A percentile compares a stretch with the other conserved stretches of the same genome.
These are phyloP conservation scores for Yamadazyma tumulicola DNA, from an alignment of 805 yeast genomes.

Conservation along the genomic window DNA sequence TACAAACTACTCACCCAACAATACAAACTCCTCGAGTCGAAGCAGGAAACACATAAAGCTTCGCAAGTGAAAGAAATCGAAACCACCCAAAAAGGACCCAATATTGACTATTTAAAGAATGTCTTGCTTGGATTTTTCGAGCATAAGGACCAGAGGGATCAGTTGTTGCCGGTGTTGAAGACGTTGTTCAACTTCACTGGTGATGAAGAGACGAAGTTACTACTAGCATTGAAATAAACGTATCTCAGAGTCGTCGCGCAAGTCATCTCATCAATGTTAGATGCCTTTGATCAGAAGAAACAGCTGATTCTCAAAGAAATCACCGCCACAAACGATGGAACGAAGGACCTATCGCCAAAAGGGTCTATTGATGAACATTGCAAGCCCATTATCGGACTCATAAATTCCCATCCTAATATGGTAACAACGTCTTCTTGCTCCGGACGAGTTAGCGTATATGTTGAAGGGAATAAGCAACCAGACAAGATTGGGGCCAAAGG, in stretches of 20 bases:
- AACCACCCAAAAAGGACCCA: constrained; percentile 11
- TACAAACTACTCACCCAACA: constrained; percentile 64
- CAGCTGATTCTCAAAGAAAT: constrained; percentile 51
- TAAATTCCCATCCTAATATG: constrained; percentile 61
- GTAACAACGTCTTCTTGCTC: constrained; percentile 90
- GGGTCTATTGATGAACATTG: constrained; percentile 79
- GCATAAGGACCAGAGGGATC: constrained; percentile 86
- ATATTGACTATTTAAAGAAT: constrained; percentile 76
- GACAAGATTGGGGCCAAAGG: constrained; percentile 76
- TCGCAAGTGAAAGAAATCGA: constrained; percentile 7
- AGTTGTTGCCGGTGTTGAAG: constrained; percentile 80
- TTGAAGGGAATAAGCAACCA: constrained; percentile 61
- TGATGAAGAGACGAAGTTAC: constrained; percentile 71
- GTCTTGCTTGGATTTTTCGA: constrained; percentile 89
- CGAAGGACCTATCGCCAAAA: constrained; percentile 77
- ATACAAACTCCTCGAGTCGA: constrained; percentile 42
- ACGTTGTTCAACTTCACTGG: constrained; percentile 65
- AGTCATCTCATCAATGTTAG: constrained; percentile 25
- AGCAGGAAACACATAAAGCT: constrained; percentile 3
- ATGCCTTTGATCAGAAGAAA: constrained; percentile 70
- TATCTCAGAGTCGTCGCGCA: not conserved
- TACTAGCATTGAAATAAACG: constrained; percentile 45
- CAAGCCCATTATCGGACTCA: constrained; percentile 64
- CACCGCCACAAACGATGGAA: constrained; percentile 32
- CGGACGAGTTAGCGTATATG: constrained; percentile 78